Conservation (phyloP, 306 rosid genomes). For the Hylodesmum podocarpum region DNA sequence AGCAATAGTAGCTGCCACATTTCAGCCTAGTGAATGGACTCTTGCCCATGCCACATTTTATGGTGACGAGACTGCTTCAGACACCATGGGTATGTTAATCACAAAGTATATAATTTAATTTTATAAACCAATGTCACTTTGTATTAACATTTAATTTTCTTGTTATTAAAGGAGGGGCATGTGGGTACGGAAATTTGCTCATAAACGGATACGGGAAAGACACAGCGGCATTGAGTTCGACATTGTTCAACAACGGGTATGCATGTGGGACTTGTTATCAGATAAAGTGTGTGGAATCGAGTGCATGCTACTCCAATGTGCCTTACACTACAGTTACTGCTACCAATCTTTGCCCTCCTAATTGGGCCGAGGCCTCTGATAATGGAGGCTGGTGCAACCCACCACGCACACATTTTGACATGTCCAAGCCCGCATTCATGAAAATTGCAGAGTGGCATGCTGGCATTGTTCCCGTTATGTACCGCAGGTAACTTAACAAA, state of each 20-base stretch:
- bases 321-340: slow-evolving; percentile 70
- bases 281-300: slow-evolving; percentile 59
- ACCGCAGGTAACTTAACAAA: slow-evolving; percentile 57
- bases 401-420: slow-evolving; percentile 77
- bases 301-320: slow-evolving; percentile 46
- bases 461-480: slow-evolving; percentile 74
- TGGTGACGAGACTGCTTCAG: slow-evolving; percentile 81
- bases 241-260: slow-evolving; percentile 79
- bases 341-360: slow-evolving; percentile 87
- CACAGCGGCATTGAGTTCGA: slow-evolving; percentile 79
- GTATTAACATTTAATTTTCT: neutral
- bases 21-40: slow-evolving; percentile 63
- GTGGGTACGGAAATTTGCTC: slow-evolving; percentile 88
- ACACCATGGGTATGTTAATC: slow-evolving; percentile 68
- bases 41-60: slow-evolving; percentile 81
- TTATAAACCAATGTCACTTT: neutral
- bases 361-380: slow-evolving; percentile 68
- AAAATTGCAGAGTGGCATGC: slow-evolving; percentile 73
- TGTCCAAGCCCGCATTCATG: slow-evolving; percentile 96
- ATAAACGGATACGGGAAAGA: slow-evolving; percentile 74
- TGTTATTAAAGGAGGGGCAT: slow-evolving; percentile 69
- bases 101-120: neutral
- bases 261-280: slow-evolving; percentile 88
- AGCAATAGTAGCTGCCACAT: slow-evolving; percentile 20
- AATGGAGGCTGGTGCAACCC: slow-evolving; percentile 98